These are phyloP conservation scores for Paraconiothyrium brasiliense DNA, from an alignment of 2,329 filamentous ascomycete genomes.

Conservation along the genomic window DNA sequence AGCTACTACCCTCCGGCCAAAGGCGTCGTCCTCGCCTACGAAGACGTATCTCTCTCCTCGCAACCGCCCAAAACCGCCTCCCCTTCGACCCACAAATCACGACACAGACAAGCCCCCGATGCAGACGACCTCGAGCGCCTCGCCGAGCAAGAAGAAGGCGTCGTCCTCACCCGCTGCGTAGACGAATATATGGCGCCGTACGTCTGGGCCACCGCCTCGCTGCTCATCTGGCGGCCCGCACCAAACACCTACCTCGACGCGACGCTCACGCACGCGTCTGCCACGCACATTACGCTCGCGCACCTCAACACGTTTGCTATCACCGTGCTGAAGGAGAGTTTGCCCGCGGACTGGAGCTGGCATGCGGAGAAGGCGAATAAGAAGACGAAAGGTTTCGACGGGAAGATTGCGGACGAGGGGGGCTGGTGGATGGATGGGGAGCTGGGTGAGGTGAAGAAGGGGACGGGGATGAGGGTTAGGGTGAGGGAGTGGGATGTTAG, in stretches of 20 bases:
- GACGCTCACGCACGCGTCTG: constrained; percentile 83
- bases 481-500: constrained; percentile 87
- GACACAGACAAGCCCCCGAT: constrained; percentile 2
- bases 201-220: constrained; percentile 87
- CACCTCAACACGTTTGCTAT: constrained; percentile 94
- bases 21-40: constrained; percentile 79
- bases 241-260: constrained; percentile 80
- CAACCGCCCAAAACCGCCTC: constrained; percentile 38
- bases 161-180: constrained; percentile 36
- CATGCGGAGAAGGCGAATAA: constrained; percentile 38
- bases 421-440: constrained; percentile 80
- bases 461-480: constrained; percentile 69
- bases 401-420: constrained; percentile 54
- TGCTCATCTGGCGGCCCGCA: constrained; percentile 81
- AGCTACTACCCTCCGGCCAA: constrained; percentile 77
- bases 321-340: constrained; percentile 77
- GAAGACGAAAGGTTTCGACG: constrained; percentile 39
- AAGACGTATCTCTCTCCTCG: constrained; percentile 72
- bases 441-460: constrained; percentile 65
- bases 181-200: constrained; percentile 85
- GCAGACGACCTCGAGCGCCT: constrained; percentile 20
- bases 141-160: constrained; percentile 17
- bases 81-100: constrained; percentile 17
- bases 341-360: constrained; percentile 85
- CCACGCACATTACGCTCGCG: constrained; percentile 87